These are phyloP conservation scores for Blastocystis sp. DNA, from an alignment of 352 stramenopile genomes.

Conservation along the genomic window DNA sequence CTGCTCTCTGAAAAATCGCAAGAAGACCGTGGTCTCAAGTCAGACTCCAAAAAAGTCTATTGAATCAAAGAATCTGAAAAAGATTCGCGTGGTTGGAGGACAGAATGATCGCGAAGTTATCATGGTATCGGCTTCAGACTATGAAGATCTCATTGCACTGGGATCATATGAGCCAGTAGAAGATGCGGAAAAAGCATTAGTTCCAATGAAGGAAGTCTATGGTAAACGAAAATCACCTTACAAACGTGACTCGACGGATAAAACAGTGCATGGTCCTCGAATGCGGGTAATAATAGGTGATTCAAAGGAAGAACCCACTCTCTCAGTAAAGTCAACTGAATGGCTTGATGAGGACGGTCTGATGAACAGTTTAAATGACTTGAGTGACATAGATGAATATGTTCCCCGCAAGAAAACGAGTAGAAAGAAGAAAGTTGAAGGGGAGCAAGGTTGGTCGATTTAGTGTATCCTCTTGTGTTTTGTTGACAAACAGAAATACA, in stretches of 20 bases:
- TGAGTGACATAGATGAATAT: neutral
- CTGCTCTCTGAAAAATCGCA: neutral
- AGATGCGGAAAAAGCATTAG: neutral
- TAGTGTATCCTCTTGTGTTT: neutral
- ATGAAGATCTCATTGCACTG: slow-evolving; percentile 4
- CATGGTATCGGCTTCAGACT: slow-evolving; percentile 41
- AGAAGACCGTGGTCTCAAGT: neutral
- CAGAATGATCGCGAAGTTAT: slow-evolving; percentile 14
- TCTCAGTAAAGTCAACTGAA: neutral
- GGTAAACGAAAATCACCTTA: slow-evolving; percentile 26
- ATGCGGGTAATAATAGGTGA: neutral
- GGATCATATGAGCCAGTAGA: slow-evolving; percentile 15
- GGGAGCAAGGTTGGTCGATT: neutral
- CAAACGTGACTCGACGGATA: neutral
- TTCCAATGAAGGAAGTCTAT: slow-evolving; percentile 48
- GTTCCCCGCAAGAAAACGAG: neutral
- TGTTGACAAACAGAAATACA: neutral
- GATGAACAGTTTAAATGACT: neutral
- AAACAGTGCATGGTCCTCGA: neutral
- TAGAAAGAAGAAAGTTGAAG: too few species aligned
- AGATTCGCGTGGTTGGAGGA: neutral
- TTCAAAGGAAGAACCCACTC: neutral
- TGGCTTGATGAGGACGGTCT: neutral
- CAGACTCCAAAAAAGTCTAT: neutral
- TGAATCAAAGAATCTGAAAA: slow-evolving; percentile 1